phyloP scores from a whole-genome alignment of 805 yeast genomes.

The Saccharomycopsis olivae region DNA sequence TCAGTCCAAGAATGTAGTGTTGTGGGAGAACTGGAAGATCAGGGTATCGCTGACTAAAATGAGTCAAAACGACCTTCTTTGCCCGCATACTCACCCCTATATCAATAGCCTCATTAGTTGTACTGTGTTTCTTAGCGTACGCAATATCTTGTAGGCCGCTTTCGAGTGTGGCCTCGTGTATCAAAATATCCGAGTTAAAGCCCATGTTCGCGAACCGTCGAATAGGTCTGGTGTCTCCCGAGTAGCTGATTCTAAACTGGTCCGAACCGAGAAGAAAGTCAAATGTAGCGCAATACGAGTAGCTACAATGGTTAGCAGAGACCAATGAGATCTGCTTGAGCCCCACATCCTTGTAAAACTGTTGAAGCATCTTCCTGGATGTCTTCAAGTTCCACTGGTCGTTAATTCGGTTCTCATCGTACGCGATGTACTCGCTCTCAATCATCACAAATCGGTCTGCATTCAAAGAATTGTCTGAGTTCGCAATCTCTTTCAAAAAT shows the following conservation, averaged over 20 bases:
- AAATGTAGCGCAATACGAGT: slow-evolving; percentile 64
- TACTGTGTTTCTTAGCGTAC: slow-evolving; percentile 69
- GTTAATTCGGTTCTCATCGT: too few species aligned
- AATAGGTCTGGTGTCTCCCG: slow-evolving; percentile 90
- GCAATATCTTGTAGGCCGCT: slow-evolving; percentile 75
- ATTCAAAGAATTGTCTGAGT: too few species aligned
- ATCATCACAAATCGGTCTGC: too few species aligned
- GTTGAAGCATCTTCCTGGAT: slow-evolving; percentile 23
- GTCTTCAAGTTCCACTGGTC: too few species aligned
- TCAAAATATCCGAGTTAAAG: slow-evolving; percentile 51
- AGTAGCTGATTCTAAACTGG: slow-evolving; percentile 65
- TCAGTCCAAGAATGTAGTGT: too few species aligned
- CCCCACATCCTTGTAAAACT: slow-evolving; percentile 32
- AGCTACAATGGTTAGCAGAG: slow-evolving; percentile 74
- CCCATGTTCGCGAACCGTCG: slow-evolving; percentile 58
- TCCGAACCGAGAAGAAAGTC: slow-evolving; percentile 26
- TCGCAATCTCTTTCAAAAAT: slow-evolving; percentile 66
- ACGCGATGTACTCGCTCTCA: too few species aligned
- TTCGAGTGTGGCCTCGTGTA: slow-evolving; percentile 92
- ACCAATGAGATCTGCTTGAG: slow-evolving; percentile 44
- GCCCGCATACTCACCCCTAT: slow-evolving; percentile 67
- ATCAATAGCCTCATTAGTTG: slow-evolving; percentile 75
- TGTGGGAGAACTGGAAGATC: slow-evolving; percentile 24
- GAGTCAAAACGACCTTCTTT: slow-evolving; percentile 65
- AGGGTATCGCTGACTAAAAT: slow-evolving; percentile 85